Conservation (phyloP, 2,329 filamentous ascomycete genomes). For the Arthrobotrys iridis region DNA sequence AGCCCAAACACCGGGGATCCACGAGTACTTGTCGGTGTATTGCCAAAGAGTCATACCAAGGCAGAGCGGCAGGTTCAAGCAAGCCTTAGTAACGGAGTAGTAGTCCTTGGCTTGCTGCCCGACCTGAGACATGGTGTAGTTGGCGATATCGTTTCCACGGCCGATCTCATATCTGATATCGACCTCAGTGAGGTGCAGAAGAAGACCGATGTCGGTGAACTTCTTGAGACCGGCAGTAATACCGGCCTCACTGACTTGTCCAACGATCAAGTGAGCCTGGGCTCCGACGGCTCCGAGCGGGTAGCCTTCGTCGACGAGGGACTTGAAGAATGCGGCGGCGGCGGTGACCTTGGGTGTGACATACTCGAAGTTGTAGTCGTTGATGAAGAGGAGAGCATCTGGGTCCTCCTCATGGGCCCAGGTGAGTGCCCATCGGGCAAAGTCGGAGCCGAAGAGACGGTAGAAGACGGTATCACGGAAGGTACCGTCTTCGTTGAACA, state of each 20-base stretch:
- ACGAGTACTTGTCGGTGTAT: conserved; percentile 63
- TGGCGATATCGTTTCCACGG: conserved; percentile 47
- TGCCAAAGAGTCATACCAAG: conserved; percentile 64
- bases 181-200: conserved; percentile 48
- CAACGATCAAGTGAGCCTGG: conserved; percentile 51
- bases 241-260: conserved; percentile 41
- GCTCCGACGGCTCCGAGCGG: conserved; percentile 51
- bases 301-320: conserved; percentile 43
- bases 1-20: conserved; percentile 63
- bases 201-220: conserved; percentile 40
- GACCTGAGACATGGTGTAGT: conserved; percentile 47
- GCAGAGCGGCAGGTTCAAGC: conserved; percentile 58
- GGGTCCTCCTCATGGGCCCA: conserved; percentile 68
- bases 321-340: conserved; percentile 61
- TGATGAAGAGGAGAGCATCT: conserved; percentile 70
- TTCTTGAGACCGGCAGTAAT: conserved; percentile 47
- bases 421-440: conserved; percentile 69
- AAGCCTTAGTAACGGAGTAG: conserved; percentile 50
- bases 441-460: conserved; percentile 68
- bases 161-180: conserved; percentile 52
- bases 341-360: conserved; percentile 64
- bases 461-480: conserved; percentile 68
- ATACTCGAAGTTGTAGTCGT: conserved; percentile 72
- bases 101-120: conserved; percentile 52
- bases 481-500: conserved; percentile 68